Base-by-base conservation (phyloP, 345 rosid genomes). In the Heritiera fomes region DNA sequence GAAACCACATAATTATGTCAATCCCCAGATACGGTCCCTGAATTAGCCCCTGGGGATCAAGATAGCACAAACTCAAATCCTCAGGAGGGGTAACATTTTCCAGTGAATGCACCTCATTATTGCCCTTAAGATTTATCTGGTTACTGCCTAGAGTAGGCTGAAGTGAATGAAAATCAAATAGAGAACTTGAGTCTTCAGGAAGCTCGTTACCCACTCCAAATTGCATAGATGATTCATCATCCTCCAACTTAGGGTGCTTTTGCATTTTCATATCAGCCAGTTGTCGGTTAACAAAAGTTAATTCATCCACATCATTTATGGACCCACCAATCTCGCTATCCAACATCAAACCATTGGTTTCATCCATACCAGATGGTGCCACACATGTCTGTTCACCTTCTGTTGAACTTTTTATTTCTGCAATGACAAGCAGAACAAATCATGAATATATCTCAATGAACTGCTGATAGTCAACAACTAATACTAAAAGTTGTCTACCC, bases 21-120 rank as follows among this genome's bases (percentile, higher is more conserved):
- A 89, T 81, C 70, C 97, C 97, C 69, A 86, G 82, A 78, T 89
- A 93, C 12, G 98, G 98, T 77, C 98, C 98, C 87, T 95, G 97
- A 69, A 87, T 86, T 41, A 77, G 87, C 70, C 97, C 95, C 81
- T 91, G 92, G 82, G 98, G 98, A 89, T 95, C 98, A 80, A 91
- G 84, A 82, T 95, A 95, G 82, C 69, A 87, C 82, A 95, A 88
- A 84, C 79, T 88, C 63, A 90, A 81, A 78, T 93, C 95, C 77
- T 92, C 97, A 14, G 87, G 85, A 14, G 83, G 71, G 59, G 49
- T 18, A 53, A 69, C 47, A 76, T 9, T 69, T 67, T 43, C 84
- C 2, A 43, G 43, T 41, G 72, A 13, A 61, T 55, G 75, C 59
- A 45, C 69, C 64, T 80, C 82, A 40, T 79, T 74, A 43, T 79